Evolutionary conservation across 192 early-diverging fungal genomes (phyloP), one percentile per base, ranked within the genome.

Genomic region (Rhizophagus prolifer): DNA sequence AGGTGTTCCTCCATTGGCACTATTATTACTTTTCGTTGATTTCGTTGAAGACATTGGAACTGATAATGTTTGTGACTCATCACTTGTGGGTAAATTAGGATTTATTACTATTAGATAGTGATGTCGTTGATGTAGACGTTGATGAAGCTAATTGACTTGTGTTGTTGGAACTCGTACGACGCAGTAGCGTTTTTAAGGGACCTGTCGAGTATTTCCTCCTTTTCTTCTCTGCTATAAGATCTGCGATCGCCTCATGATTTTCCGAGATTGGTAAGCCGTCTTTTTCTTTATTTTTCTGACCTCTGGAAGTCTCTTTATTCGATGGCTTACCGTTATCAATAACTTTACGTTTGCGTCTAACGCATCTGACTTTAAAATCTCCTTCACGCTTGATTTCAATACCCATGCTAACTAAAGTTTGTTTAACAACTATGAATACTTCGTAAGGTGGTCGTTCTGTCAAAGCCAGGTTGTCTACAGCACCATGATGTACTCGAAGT

Each of bases 401-500:
- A 0, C 89, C 89, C 79, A 90, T 82, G 14, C 73, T 54, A 19
- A 80, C 46, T 10, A 89, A 81, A 0, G 86, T 85, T 65, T 87
- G 85, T 70, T 91, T 89, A 44, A 94, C 87, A 10, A 90, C 86
- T 38, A 83, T 85, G 72, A 92, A 89, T 44, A 94, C 82, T 74
- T 91, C 91, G 8, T 87, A 86, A 1, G 92, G 92, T 26, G 88
- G 80, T 36, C 87, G 77, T 26, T 87, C 85, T 23, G 91, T 92
- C 58, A 94, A 81, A 9, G 91, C 91, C 47, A 87, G 85, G 21
- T 90, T 83, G 59, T 92, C 91, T 0, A 94, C 90, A 23, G 90
- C 92, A 46, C 92, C 92, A 59, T 91, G 90, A 71, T 92, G 91
- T 26, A 89, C 85, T 28, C 89, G 88, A 73, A 94, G 87, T 67